Evolutionary conservation across 495 filamentous ascomycete species (phyloP).

Genomic region (Articulospora tetracladia): DNA sequence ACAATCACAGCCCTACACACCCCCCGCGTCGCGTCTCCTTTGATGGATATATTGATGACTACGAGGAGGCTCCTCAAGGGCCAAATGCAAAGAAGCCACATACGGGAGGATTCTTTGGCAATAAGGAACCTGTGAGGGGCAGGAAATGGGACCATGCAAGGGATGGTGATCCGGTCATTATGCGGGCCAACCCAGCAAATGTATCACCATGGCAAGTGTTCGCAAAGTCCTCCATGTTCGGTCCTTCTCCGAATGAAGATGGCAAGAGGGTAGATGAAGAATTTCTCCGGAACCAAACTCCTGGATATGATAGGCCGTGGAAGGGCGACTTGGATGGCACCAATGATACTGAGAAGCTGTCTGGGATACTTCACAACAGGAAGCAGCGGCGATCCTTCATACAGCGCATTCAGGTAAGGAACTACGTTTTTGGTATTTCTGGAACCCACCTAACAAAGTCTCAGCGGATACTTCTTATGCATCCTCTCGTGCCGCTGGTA

Average conservation of each 20-base stretch:
- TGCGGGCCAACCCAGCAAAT: slow-evolving; percentile 34
- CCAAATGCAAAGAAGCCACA: slow-evolving; percentile 17
- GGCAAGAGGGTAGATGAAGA: slow-evolving; percentile 38
- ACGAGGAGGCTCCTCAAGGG: slow-evolving; percentile 20
- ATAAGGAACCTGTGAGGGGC: slow-evolving; percentile 37
- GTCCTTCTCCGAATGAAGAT: slow-evolving; percentile 39
- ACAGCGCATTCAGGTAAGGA: slow-evolving; percentile 43
- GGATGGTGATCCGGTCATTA: slow-evolving; percentile 51
- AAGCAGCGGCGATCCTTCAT: slow-evolving; percentile 45
- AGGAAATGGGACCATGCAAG: slow-evolving; percentile 55
- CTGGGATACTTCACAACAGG: slow-evolving; percentile 17
- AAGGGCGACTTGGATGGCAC: slow-evolving; percentile 20
- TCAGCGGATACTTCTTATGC: slow-evolving; percentile 56
- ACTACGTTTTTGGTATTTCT: not conserved
- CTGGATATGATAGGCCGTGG: slow-evolving; percentile 40
- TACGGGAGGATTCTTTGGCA: slow-evolving; percentile 25
- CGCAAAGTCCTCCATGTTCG: slow-evolving; percentile 46
- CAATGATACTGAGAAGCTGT: slow-evolving; percentile 19
- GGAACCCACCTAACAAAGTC: slow-evolving; percentile 7
- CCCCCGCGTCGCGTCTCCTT: slow-evolving; percentile 43
- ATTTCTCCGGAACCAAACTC: slow-evolving; percentile 43
- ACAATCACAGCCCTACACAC: slow-evolving; percentile 50
- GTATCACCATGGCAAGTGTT: slow-evolving; percentile 44
- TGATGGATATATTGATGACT: slow-evolving; percentile 47
- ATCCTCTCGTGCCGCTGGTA: slow-evolving; percentile 79